phyloP scores from a whole-genome alignment of 352 stramenopile species.

The Phytophthora nicotianae region DNA sequence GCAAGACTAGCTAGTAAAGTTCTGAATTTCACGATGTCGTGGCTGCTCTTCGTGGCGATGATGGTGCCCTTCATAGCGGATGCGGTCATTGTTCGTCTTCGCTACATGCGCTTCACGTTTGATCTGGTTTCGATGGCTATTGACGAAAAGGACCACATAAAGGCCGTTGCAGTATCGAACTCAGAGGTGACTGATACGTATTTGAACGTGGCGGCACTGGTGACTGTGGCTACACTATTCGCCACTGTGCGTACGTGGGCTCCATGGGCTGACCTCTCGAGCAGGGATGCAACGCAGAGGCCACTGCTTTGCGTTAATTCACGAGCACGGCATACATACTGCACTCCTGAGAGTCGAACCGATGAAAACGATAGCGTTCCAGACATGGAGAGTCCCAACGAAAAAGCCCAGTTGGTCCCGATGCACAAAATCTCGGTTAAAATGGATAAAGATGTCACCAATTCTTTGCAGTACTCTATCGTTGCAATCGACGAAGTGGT shows the following conservation, averaged over 20 bases:
- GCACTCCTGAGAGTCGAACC: neutral
- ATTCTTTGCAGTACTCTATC: neutral
- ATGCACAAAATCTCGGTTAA: neutral
- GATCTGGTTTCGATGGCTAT: slow-evolving; percentile 49
- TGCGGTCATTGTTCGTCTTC: slow-evolving; percentile 42
- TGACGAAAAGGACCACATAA: slow-evolving; percentile 37
- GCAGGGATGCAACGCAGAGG: slow-evolving; percentile 26
- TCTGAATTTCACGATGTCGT: slow-evolving; percentile 36
- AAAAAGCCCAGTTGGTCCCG: neutral
- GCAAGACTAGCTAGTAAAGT: neutral
- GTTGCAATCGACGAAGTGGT: neutral
- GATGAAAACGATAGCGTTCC: too few relatives aligned
- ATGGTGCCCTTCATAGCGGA: slow-evolving; percentile 40
- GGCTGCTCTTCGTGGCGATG: slow-evolving; percentile 32
- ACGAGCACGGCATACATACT: neutral
- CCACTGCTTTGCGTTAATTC: neutral
- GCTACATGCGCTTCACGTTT: slow-evolving; percentile 50
- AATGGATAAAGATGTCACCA: neutral
- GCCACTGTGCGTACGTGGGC: slow-evolving; percentile 26
- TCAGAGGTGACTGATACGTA: slow-evolving; percentile 32
- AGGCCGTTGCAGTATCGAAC: slow-evolving; percentile 25
- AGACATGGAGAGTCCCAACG: neutral
- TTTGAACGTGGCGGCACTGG: slow-evolving; percentile 17
- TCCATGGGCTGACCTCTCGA: slow-evolving; percentile 33
- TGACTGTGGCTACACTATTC: slow-evolving; percentile 19